Conservation (phyloP, 2,329 filamentous ascomycete species). For the Pezicula rhizophila region DNA sequence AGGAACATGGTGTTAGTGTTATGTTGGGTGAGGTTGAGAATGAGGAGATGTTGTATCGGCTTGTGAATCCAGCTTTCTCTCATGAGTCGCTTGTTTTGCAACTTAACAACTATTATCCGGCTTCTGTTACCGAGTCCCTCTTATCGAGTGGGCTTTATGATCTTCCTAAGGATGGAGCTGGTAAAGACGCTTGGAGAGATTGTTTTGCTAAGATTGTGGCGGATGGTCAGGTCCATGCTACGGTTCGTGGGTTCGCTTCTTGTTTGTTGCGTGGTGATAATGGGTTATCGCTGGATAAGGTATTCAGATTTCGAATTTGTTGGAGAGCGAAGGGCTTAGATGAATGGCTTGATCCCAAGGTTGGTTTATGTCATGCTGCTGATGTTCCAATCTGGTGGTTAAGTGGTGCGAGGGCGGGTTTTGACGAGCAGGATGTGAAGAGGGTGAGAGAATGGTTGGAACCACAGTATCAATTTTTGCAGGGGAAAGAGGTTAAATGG, state of each 20-base stretch:
- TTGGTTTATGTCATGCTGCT: not conserved
- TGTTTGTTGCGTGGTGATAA: not conserved
- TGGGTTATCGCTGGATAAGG: not conserved
- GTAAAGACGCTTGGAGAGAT: not conserved
- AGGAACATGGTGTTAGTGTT: not conserved
- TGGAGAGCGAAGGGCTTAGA: constrained; percentile 1
- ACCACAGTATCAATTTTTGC: not conserved
- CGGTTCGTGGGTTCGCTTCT: not conserved
- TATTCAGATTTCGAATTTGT: not conserved
- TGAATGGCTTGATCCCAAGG: not conserved
- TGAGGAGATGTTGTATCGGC: not conserved
- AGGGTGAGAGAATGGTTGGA: not conserved
- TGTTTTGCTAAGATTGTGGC: not conserved
- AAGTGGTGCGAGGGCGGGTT: not conserved
- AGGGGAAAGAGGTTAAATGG: not conserved
- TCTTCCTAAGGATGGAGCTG: not conserved
- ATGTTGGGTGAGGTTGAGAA: not conserved
- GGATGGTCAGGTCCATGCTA: constrained; percentile 1
- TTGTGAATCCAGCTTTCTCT: not conserved
- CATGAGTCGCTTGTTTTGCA: not conserved
- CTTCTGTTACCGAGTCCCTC: not conserved
- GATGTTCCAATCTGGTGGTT: constrained; percentile 1
- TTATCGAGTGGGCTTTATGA: not conserved
- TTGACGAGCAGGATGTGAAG: not conserved
- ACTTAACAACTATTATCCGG: not conserved